These are phyloP conservation scores for Termitomyces bulborhizus DNA, from an alignment of 768 basidiomycete genomes.

Conservation along the genomic window DNA sequence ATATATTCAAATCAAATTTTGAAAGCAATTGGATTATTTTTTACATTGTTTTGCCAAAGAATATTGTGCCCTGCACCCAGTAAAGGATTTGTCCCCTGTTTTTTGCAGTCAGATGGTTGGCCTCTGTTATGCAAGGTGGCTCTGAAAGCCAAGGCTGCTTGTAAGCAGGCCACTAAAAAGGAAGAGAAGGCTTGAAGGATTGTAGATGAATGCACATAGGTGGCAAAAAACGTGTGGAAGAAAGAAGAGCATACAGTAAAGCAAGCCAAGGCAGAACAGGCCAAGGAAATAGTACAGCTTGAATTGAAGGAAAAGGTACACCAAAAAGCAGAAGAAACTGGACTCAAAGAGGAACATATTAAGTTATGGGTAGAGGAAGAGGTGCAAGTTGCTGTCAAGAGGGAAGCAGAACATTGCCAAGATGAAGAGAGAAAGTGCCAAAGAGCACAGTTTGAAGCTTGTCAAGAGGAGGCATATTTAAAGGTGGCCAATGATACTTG, in stretches of 20 bases:
- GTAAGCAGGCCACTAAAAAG: constrained; percentile 16
- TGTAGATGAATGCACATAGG: constrained; percentile 22
- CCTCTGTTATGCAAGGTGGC: constrained; percentile 20
- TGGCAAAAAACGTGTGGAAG: constrained; percentile 22
- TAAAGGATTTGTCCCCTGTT: constrained; percentile 28
- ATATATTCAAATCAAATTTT: too few relatives aligned
- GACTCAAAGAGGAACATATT: neutral
- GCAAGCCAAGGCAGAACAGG: constrained; percentile 16
- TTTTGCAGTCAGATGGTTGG: constrained; percentile 2
- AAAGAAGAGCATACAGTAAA: constrained; percentile 23
- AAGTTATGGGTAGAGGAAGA: constrained; percentile 11
- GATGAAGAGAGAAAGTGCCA: constrained; percentile 3
- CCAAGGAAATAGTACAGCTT: constrained; percentile 8
- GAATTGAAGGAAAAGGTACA: constrained; percentile 7
- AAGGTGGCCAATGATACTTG: constrained; percentile 2
- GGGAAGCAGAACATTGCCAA: neutral
- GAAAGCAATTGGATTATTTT: too few relatives aligned
- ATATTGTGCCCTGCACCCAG: too few relatives aligned
- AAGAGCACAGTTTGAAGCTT: constrained; percentile 12
- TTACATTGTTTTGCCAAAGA: too few relatives aligned
- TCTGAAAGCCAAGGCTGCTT: constrained; percentile 18
- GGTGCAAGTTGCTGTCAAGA: constrained; percentile 7
- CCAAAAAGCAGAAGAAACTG: neutral
- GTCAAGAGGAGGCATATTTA: neutral
- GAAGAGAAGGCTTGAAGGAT: constrained; percentile 18